Base-by-base conservation (phyloP, 306 rosid genomes). In the Rosa lucieae region DNA sequence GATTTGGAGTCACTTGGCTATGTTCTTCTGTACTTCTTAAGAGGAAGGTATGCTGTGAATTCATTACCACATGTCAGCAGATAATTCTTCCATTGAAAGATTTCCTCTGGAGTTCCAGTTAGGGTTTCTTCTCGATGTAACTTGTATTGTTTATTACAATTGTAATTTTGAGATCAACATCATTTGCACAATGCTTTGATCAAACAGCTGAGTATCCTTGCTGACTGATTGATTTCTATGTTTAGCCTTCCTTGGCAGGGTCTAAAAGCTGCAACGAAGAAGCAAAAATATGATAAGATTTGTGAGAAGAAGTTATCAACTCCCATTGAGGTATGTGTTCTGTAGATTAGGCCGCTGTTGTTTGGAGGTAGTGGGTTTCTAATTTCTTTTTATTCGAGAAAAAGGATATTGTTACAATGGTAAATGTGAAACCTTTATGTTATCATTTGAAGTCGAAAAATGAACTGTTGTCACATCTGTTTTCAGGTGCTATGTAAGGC, bases 181-280 rank as follows among this genome's bases (percentile, higher is more conserved):
- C 3, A 8, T 56, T 23, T 10, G 44, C 70, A 61, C 70, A 59
- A 44, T 61, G 58, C 35, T 44, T 61, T 40, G 15, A 61, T 66
- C 43, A 43, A 18, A 40, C 55, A 39, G 21, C 66, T 20, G 26
- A n/a, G 32, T 68, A 66, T 7, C 47, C 35, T 47, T 1, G 1
- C 61, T 46, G 37, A 63, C 79, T 6, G 26, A 47, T 76, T 76
- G 47, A 53, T 65, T 76, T 83, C 78, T 79, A 40, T 77, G 43
- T 82, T 78, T 81, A 93, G 98, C 87, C 97, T 93, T 89, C 98
- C 98, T 73, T 93, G 97, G 98, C 98, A 93, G 87, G 98, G 97
- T 67, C 82, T 93, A 75, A 89, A 88, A 83, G 94, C 97, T 80
- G 88, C 85, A 80, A 82, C 86, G 53, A 91, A 91, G 82, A 88